Percentiles rank a stretch among this genome's conserved stretches.
These are phyloP conservation scores for Candida methanosorbosa DNA, from an alignment of 805 yeast genomes.

Conservation along the genomic window DNA sequence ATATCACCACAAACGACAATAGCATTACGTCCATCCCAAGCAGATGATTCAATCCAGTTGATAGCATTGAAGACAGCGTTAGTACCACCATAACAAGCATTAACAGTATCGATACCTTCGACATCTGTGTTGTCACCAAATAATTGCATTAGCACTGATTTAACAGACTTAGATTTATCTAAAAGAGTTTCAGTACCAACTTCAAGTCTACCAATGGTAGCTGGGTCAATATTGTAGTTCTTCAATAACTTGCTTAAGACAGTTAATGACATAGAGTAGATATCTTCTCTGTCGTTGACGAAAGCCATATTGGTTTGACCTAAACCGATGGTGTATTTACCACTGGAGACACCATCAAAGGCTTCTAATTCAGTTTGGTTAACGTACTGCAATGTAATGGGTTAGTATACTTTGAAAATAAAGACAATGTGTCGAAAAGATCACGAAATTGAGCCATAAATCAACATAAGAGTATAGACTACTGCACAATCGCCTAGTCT, in stretches of 20 bases:
- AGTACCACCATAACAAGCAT: slow-evolving; percentile 99
- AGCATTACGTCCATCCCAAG: slow-evolving; percentile 99
- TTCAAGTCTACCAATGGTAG: slow-evolving; percentile 84
- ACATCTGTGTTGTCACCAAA: slow-evolving; percentile 82
- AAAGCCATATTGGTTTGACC: slow-evolving; percentile 98
- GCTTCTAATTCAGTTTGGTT: slow-evolving; percentile 83
- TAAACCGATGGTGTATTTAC: slow-evolving; percentile 96
- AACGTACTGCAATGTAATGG: slow-evolving; percentile 54
- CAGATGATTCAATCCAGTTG: slow-evolving; percentile 91
- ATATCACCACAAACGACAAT: slow-evolving; percentile 96
- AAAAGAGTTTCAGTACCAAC: slow-evolving; percentile 97
- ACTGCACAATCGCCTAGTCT: neutral
- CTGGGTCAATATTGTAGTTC: slow-evolving; percentile 76
- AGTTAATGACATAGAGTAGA: slow-evolving; percentile 91
- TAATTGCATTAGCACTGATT: slow-evolving; percentile 91
- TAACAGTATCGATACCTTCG: slow-evolving; percentile 93
- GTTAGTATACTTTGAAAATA: neutral
- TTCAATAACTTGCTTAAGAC: slow-evolving; percentile 67
- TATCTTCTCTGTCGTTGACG: slow-evolving; percentile 96
- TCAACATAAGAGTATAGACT: neutral
- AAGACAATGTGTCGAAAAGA: neutral
- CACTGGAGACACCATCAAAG: slow-evolving; percentile 79
- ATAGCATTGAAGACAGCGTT: slow-evolving; percentile 87
- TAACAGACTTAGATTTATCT: slow-evolving; percentile 95
- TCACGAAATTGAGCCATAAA: neutral